Base-by-base conservation (phyloP, 768 basidiomycete species). In the Podaxis sp. region DNA sequence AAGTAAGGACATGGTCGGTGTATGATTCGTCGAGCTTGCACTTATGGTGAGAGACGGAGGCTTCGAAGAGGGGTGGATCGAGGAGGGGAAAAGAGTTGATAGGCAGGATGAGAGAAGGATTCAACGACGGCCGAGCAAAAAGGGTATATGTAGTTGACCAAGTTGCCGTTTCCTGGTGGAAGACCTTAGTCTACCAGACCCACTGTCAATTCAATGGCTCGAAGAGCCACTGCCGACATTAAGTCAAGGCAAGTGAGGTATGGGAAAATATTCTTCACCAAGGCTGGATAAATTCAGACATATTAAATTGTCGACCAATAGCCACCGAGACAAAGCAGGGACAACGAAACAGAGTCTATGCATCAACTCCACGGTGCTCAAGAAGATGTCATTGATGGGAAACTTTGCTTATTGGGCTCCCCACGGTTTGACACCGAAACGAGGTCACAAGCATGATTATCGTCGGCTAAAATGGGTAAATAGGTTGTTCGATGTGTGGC, bases 231-330 rank as follows among this genome's bases (percentile, higher is more conserved):
- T 58, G 47, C 57, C 36, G 47, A 50, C 57, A 58, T 58, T 32
- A 58, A 25, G 35, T 50, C n/a, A 37, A 37, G 7, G 38, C 13
- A 50, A 47, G 18, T 36, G 2, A 16, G 47, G 42, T 46, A 32
- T 58, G 57, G 57, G 57, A 58, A 57, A 50, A 38, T 13, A 54
- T 36, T n/a, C 37, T 13, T 13, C 25, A 23, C 37, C 32, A 47
- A 50, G 57, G 47, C 27, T 25, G 36, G 21, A 37, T 50, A 50
- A 38, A 58, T 58, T 18, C 13, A 50, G 57, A 38, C 37, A 58
- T 50, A 50, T 58, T 27, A 50, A 48, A 25, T 28, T 27, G 57
- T 10, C 16, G 18, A 23, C 46, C 7, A 57, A 57, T 57, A 35
- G 21, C 18, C 11, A 37, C 18, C 28, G 35, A 35, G 46, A 36